phyloP scores from a whole-genome alignment of 495 filamentous ascomycete genomes.

The Neurospora sp. region DNA sequence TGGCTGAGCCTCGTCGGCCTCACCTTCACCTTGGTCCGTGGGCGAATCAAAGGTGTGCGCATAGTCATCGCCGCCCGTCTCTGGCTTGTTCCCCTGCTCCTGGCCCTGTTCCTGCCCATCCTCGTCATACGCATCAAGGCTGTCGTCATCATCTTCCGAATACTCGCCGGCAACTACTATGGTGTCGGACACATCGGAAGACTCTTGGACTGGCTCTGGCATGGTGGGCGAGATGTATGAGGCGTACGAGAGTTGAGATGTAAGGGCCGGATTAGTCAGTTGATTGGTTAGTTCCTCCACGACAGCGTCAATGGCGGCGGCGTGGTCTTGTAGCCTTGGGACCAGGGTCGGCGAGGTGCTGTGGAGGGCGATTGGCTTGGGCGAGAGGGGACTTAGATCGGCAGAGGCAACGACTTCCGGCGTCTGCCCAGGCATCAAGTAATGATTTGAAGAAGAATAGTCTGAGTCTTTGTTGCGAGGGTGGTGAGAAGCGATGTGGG shows the following conservation, averaged over 20 bases:
- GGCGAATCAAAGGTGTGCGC: conserved; percentile 39
- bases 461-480: not conserved
- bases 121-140: conserved; percentile 25
- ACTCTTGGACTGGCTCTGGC: conserved; percentile 5
- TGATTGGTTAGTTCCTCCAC: not conserved
- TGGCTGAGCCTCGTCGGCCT: conserved; percentile 25
- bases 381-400: conserved; percentile 25
- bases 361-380: conserved; percentile 18
- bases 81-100: conserved; percentile 11
- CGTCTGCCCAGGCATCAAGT: conserved; percentile 26
- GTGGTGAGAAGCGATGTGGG: not conserved
- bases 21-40: conserved; percentile 14
- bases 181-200: conserved; percentile 15
- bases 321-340: conserved; percentile 30
- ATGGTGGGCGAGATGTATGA: not conserved
- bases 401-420: conserved; percentile 28
- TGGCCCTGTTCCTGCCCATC: conserved; percentile 7
- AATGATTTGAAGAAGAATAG: not conserved
- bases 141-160: conserved; percentile 20
- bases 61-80: conserved; percentile 35
- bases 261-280: not conserved
- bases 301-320: conserved; percentile 9
- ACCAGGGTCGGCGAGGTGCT: conserved; percentile 23
- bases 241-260: not conserved
- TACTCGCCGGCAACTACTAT: conserved; percentile 23